Base-by-base conservation (phyloP, 129 eudicot genomes). In the Helichrysum umbraculigerum region DNA sequence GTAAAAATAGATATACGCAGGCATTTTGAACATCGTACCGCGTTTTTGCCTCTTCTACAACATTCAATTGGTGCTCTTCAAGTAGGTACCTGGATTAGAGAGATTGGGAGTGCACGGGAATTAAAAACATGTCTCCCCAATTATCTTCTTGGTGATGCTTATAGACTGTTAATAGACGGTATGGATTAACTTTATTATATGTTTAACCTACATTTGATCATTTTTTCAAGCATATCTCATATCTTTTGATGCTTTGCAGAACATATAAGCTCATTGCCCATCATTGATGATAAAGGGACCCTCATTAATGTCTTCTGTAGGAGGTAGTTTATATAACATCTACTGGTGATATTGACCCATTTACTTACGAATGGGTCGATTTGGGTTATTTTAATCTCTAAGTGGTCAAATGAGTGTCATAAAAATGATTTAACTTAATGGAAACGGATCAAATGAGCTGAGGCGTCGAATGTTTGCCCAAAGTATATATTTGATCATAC, bases 261-360 rank as follows among this genome's bases (percentile, higher is more conserved):
- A 34, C 81, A 80, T 71, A 76, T 90, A 82, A 90, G 96, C 78
- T 85, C 96, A 51, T 68, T 86, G 66, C 96, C 96, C 63, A 82
- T 90, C 10, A 85, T 86, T 75, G 92, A 85, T 81, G 90, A 77
- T 30, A 75, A 78, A 54, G 88, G 90, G 15, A 70, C 69, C 54
- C 81, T 90, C 39, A 20, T 87, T 30, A 79, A 86, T 73, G 51
- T 90, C 32, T 90, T 85, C 70, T 77, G 87, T 58, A 82, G 92
- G 76, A 90, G 96, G 96, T 90, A 87, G 69, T 52, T 66, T 28
- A 66, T 32, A 15, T 32, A 15, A 25, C 7, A 60, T 71, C 32
- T 52, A 28, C 66, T 7, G 42, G 35, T 19, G 19, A 14, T 30
- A 30, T 63, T 30, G 68, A 63, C 21, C 35, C 68, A 33, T 63